Evolutionary conservation across 2,329 filamentous ascomycete genomes (phyloP), one percentile per base, ranked within the genome.

Genomic region (Epichloe elymi): DNA sequence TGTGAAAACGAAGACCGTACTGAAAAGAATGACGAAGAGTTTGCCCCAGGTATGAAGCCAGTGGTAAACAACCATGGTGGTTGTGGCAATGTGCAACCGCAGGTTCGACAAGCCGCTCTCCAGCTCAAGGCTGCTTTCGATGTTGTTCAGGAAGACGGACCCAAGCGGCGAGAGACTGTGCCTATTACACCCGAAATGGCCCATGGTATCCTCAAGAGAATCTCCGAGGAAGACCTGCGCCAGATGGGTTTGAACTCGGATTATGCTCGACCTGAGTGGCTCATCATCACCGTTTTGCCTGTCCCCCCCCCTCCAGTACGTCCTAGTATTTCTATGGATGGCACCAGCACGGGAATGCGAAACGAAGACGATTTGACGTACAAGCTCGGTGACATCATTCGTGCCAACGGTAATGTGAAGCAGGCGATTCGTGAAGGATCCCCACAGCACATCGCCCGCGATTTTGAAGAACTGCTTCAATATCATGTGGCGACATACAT

Each of bases 291-390:
- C 0, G 90, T 97, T 47, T 77, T 99, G 45, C 90, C 93, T 5
- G 94, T 98, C 93, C 93, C 1, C 94, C 93, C 93, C 1, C 93
- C 93, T 3, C 93, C 93, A 3, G 94, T 99, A 38, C 86, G 93
- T 50, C 93, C 93, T 5, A 96, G 89, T 76, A 95, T 98, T 60
- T 94, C 91, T 20, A 91, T 97, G 73, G 94, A 97, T 63, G 90
- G 93, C 49, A 95, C 88, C 42, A 86, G 88, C 49, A 87, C 88
- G 58, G 93, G 93, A 56, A 83, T 91, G 74, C 86, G 93, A 56
- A 93, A 93, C 65, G 93, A 99, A 70, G 93, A 99, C 67, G 94
- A 99, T 75, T 79, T 99, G 78, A 99, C 93, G 0, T 98, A 96
- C 79, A 99, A 99, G 72, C 76, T 99, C 35, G 90, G 90, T 62